These are phyloP conservation scores for Xylariaceae sp. DNA, from an alignment of 2,329 filamentous ascomycete species.

Conservation along the genomic window DNA sequence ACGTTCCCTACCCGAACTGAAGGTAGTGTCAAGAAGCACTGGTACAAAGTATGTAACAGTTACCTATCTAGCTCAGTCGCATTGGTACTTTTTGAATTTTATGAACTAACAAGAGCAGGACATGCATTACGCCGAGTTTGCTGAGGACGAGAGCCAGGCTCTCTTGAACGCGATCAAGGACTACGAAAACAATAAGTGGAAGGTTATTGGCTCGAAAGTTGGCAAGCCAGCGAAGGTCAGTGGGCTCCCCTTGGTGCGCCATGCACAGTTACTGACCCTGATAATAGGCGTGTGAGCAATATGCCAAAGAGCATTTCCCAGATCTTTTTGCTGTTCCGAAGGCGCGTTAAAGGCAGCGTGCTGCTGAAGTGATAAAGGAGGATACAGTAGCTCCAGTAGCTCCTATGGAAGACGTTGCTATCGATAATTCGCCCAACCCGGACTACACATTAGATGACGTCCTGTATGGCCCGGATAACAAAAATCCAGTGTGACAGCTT, in stretches of 20 bases:
- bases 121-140: slow-evolving; percentile 99
- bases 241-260: slow-evolving; percentile 11
- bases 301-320: slow-evolving; percentile 90
- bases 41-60: slow-evolving; percentile 74
- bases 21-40: slow-evolving; percentile 98
- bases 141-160: slow-evolving; percentile 82
- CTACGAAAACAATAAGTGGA: slow-evolving; percentile 98
- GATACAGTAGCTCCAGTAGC: too few species aligned
- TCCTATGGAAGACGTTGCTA: too few species aligned
- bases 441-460: not conserved
- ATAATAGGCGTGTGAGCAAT: slow-evolving; percentile 74
- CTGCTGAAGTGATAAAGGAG: not conserved
- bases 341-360: slow-evolving; percentile 23
- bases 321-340: slow-evolving; percentile 35
- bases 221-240: slow-evolving; percentile 92
- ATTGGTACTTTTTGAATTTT: not conserved
- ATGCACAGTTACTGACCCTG: slow-evolving; percentile 15
- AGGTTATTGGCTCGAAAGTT: slow-evolving; percentile 91
- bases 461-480: too few species aligned
- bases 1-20: slow-evolving; percentile 91
- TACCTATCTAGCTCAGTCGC: not conserved
- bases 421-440: too few species aligned
- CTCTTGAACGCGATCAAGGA: slow-evolving; percentile 94
- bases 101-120: slow-evolving; percentile 51
- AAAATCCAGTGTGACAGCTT: not conserved